These are phyloP conservation scores for Triticum aestivum DNA, from an alignment of 176 grass and related monocot genomes.

Conservation along the genomic window IWGSC_CS_RefSeq_v2.1 NC_057804.1:672263167-672263666, in stretches of 20 bases:
- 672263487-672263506: slow-evolving; percentile 45
- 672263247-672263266: slow-evolving; percentile 27
- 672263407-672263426: slow-evolving; percentile 44
- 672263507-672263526: slow-evolving; percentile 43
- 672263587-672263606: slow-evolving; percentile 49
- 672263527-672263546: slow-evolving; percentile 49
- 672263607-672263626: slow-evolving; percentile 56
- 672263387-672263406: slow-evolving; percentile 47
- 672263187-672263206: slow-evolving; percentile 2
- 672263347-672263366: slow-evolving; percentile 34
- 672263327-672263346: slow-evolving; percentile 11
- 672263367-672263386: slow-evolving; percentile 45
- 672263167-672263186: slow-evolving; percentile 42
- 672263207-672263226: slow-evolving; percentile 10
- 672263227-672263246: slow-evolving; percentile 39
- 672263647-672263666: slow-evolving; percentile 47
- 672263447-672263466: slow-evolving; percentile 45
- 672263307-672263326: slow-evolving; percentile 33
- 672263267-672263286: slow-evolving; percentile 33
- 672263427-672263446: slow-evolving; percentile 37
- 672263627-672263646: slow-evolving; percentile 37
- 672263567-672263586: slow-evolving; percentile 46
- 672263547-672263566: slow-evolving; percentile 57
- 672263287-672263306: slow-evolving; percentile 42
- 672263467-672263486: slow-evolving; percentile 43